Conservation (phyloP, 106 monocot species). For the Allium sativum region DNA sequence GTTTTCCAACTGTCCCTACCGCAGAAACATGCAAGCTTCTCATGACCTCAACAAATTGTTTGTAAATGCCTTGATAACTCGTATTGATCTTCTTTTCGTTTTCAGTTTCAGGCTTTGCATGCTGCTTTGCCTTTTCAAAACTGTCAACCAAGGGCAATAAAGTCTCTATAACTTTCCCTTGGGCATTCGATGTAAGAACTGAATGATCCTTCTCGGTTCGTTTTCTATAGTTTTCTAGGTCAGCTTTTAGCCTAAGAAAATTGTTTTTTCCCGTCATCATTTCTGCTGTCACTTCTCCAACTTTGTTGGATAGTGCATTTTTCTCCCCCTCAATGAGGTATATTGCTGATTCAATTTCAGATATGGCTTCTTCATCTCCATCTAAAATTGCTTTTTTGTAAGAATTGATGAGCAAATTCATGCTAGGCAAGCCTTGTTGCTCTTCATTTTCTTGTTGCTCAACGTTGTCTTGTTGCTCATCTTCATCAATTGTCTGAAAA, state of each 20-base stretch:
- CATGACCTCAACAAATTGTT: constrained; percentile 91
- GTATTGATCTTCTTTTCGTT: constrained; percentile 64
- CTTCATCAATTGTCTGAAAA: constrained; percentile 4
- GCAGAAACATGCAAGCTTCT: constrained; percentile 62
- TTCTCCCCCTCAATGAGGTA: constrained; percentile 41
- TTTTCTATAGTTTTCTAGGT: constrained; percentile 90
- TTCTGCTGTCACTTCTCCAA: constrained; percentile 33
- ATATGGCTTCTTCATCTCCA: constrained; percentile 52
- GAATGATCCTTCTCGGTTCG: constrained; percentile 55
- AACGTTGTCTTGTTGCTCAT: constrained; percentile 2
- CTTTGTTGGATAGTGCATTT: constrained; percentile 31
- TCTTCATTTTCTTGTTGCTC: constrained; percentile 13
- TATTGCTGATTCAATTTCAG: constrained; percentile 50
- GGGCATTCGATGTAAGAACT: constrained; percentile 51
- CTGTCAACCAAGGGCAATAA: constrained; percentile 82
- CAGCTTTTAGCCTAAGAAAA: constrained; percentile 75
- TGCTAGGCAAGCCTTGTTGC: constrained; percentile 23
- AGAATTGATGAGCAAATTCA: constrained; percentile 51
- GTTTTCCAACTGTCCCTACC: constrained; percentile 74
- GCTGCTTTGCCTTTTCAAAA: constrained; percentile 66
- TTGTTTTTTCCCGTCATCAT: constrained; percentile 39
- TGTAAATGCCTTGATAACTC: constrained; percentile 96
- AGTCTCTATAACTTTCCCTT: constrained; percentile 58
- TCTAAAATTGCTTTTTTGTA: constrained; percentile 71
- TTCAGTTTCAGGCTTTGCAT: constrained; percentile 73